phyloP scores from a whole-genome alignment of 345 rosid species.

The Raphanus sativus region DNA sequence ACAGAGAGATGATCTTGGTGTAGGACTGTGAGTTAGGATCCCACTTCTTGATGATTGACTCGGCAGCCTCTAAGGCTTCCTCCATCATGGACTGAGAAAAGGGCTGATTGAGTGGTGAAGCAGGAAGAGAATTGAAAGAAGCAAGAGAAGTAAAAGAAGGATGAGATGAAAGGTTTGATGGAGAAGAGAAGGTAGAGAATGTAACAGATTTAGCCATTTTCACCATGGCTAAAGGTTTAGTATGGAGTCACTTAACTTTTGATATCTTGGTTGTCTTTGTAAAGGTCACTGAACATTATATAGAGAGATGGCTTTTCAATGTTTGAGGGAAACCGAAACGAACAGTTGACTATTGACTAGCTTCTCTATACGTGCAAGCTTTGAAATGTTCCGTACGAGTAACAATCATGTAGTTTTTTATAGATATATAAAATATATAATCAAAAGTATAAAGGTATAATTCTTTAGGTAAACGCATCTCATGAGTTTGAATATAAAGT shows the following conservation, averaged over 20 bases:
- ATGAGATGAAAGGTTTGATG: conserved; percentile 5
- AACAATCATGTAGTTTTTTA: neutral
- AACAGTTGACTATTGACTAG: neutral
- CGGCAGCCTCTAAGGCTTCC: conserved; percentile 48
- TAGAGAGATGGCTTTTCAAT: neutral
- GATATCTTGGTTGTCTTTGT: neutral
- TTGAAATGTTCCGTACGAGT: neutral
- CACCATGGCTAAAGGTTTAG: neutral
- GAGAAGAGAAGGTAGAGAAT: neutral
- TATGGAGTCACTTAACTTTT: neutral
- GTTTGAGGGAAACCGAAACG: neutral
- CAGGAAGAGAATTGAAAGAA: neutral
- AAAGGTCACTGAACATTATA: neutral
- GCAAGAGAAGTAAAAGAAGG: conserved; percentile 28
- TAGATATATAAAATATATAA: neutral
- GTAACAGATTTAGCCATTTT: neutral
- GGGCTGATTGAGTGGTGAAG: conserved; percentile 17
- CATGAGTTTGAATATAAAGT: too few species aligned
- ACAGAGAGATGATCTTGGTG: conserved; percentile 41
- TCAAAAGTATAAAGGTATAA: neutral
- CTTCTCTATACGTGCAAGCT: neutral
- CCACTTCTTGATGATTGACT: conserved; percentile 63
- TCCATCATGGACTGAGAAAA: conserved; percentile 53
- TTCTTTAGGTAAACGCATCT: neutral
- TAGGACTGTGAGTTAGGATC: conserved; percentile 42